Evolutionary conservation across 129 eudicot species (phyloP), one percentile per base, ranked within the genome.

Genomic region (Pseudognaphalium luteoalbum): DNA sequence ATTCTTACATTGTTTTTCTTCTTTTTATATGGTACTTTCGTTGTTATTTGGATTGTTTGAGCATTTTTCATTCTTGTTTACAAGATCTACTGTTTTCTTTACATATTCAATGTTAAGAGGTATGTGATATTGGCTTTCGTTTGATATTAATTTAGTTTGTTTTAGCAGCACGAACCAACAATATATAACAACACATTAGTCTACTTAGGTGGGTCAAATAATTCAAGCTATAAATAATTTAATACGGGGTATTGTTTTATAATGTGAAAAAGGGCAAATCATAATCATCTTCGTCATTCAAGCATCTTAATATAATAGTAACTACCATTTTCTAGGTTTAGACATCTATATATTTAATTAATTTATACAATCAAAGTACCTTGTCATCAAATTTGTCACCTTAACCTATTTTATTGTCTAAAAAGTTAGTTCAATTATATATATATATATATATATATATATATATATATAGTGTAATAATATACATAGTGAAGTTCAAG

Each of bases 311-410:
- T 66, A 34, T n/a, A 66, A 66, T 66, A 35, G n/a, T 17, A n/a
- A 35, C 50, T 5, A 33, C 29, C 22, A 33, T 16, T 32, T 64
- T 64, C 71, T 66, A 16, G 71, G 28, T 33, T 61, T 66, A 37
- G 14, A n/a, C 51, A 35, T 16, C 6, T 66, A 66, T 35, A n/a
- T 66, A 34, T 66, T 34, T 66, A 33, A 16, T 16, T 33, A 16
- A 66, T 66, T 66, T 34, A 17, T 15, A 66, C n/a, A 2, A 35
- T 35, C 50, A 35, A 66, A 35, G 25, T 66, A 66, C 25, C 10
- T 66, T 35, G 28, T 66, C 71, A n/a, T 66, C 29, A 37, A 33
- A 66, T 19, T 66, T 33, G 51, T 35, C 28, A 66, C 12, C 71
- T 8, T 66, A 66, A 17, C 50, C 47, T 35, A 16, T 30, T n/a